Evolutionary conservation across 2,329 filamentous ascomycete genomes (phyloP).

Genomic region (Zymoseptoria brevis): DNA sequence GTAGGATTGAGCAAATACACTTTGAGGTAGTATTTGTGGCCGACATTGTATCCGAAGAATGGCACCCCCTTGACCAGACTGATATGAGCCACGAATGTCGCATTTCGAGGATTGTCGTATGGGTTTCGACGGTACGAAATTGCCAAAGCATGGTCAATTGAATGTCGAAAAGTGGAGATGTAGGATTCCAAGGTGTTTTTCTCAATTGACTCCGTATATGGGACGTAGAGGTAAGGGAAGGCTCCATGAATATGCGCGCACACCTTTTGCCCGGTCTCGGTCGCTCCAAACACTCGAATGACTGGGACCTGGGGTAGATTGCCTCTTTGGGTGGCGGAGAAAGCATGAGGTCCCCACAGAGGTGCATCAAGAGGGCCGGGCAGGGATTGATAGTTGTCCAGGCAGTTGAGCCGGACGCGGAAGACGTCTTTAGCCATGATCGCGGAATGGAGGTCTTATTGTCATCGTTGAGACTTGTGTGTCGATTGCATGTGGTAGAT

Average conservation of each 20-base stretch:
- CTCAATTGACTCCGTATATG: slow-evolving; percentile 21
- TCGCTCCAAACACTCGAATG: slow-evolving; percentile 83
- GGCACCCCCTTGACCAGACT: slow-evolving; percentile 87
- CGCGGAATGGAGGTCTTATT: slow-evolving; percentile 10
- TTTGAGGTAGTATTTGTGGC: slow-evolving; percentile 85
- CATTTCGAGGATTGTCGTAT: slow-evolving; percentile 52
- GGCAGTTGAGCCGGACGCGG: slow-evolving; percentile 84
- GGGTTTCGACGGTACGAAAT: slow-evolving; percentile 74
- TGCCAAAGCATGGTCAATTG: slow-evolving; percentile 83
- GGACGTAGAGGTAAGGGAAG: slow-evolving; percentile 87
- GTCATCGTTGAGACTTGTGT: slow-evolving; percentile 20
- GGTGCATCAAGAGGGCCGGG: slow-evolving; percentile 75
- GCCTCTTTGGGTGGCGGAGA: slow-evolving; percentile 50
- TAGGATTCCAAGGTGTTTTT: slow-evolving; percentile 58
- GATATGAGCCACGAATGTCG: slow-evolving; percentile 77
- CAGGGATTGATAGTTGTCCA: slow-evolving; percentile 83
- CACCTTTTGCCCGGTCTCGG: slow-evolving; percentile 89
- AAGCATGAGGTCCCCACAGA: slow-evolving; percentile 47
- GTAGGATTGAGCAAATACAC: slow-evolving; percentile 86
- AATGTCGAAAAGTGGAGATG: slow-evolving; percentile 69
- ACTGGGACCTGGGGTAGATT: slow-evolving; percentile 71
- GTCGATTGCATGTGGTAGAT: background rate
- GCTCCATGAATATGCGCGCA: slow-evolving; percentile 93
- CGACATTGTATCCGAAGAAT: slow-evolving; percentile 93
- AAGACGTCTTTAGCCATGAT: slow-evolving; percentile 44